These are phyloP conservation scores for Oryza nivara DNA, from an alignment of 176 grass and related monocot genomes.

Conservation along the genomic window DNA sequence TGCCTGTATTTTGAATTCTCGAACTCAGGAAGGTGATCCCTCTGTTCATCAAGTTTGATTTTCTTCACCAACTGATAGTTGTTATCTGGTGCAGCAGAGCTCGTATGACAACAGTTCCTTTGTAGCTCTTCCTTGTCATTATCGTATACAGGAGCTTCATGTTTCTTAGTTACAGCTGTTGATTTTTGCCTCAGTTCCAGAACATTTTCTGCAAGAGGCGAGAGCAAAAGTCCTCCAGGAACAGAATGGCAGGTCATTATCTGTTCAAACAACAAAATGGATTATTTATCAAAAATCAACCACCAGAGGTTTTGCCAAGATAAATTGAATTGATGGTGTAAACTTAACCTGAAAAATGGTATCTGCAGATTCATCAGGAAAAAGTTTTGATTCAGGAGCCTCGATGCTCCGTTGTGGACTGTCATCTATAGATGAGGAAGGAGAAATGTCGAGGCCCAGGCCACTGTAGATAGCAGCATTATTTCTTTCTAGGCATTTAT, in stretches of 20 bases:
- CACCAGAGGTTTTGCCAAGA: not conserved
- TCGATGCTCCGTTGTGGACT: constrained; percentile 47
- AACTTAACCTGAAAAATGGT: constrained; percentile 64
- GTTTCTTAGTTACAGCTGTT: constrained; percentile 34
- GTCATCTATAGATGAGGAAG: constrained; percentile 63
- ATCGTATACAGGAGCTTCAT: constrained; percentile 26
- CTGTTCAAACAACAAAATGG: constrained; percentile 48
- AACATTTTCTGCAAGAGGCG: constrained; percentile 56
- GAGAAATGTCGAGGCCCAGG: constrained; percentile 72
- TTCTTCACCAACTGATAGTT: constrained; percentile 39
- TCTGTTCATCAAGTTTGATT: constrained; percentile 43
- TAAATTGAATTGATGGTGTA: not conserved
- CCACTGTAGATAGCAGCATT: constrained; percentile 77
- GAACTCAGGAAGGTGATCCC: constrained; percentile 13
- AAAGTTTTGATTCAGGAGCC: constrained; percentile 21
- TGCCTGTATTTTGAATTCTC: constrained; percentile 38
- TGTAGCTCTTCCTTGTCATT: constrained; percentile 28
- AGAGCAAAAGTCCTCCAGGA: constrained; percentile 60
- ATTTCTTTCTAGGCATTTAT: constrained; percentile 52
- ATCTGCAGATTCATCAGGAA: constrained; percentile 49
- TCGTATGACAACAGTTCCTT: not conserved
- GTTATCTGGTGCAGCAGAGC: constrained; percentile 31
- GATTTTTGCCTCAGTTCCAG: constrained; percentile 49
- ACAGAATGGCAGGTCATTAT: constrained; percentile 61
- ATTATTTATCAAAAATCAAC: constrained; percentile 33